Evolutionary conservation across 202 grass and related monocot species (phyloP).

Genomic region (Setaria italica): DNA sequence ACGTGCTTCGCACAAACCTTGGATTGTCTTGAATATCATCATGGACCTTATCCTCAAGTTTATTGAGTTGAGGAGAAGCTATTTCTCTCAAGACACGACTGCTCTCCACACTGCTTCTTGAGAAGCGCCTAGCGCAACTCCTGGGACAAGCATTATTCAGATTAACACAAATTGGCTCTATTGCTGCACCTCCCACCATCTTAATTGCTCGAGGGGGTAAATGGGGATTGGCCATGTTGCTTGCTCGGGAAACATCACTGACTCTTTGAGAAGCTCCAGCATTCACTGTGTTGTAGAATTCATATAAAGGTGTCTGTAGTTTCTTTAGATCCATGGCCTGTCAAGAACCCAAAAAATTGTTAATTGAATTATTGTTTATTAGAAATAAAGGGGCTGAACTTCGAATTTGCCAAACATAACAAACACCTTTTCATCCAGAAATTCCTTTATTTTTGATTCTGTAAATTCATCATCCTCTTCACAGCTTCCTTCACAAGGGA

Average conservation of each 20-base stretch:
- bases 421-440: slow-evolving; percentile 81
- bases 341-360: slow-evolving; percentile 6
- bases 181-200: slow-evolving; percentile 46
- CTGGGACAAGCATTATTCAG: slow-evolving; percentile 53
- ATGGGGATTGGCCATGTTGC: slow-evolving; percentile 43
- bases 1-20: slow-evolving; percentile 56
- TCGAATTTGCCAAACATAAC: slow-evolving; percentile 8
- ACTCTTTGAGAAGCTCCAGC: slow-evolving; percentile 52
- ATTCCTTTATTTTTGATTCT: slow-evolving; percentile 63
- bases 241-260: slow-evolving; percentile 56
- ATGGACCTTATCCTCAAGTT: slow-evolving; percentile 48
- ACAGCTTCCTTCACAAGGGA: slow-evolving; percentile 60
- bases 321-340: slow-evolving; percentile 94
- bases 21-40: slow-evolving; percentile 55
- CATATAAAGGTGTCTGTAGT: slow-evolving; percentile 88
- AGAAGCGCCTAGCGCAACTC: slow-evolving; percentile 57
- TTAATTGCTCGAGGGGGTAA: slow-evolving; percentile 56
- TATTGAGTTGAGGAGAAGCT: slow-evolving; percentile 64
- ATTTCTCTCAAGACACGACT: slow-evolving; percentile 72
- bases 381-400: slow-evolving; percentile 6
- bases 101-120: slow-evolving; percentile 56
- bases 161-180: slow-evolving; percentile 54
- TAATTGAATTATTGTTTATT: background rate
- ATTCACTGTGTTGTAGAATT: slow-evolving; percentile 86
- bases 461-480: slow-evolving; percentile 88